phyloP scores from a whole-genome alignment of 495 filamentous ascomycete genomes.

The Cercophora sp. region DNA sequence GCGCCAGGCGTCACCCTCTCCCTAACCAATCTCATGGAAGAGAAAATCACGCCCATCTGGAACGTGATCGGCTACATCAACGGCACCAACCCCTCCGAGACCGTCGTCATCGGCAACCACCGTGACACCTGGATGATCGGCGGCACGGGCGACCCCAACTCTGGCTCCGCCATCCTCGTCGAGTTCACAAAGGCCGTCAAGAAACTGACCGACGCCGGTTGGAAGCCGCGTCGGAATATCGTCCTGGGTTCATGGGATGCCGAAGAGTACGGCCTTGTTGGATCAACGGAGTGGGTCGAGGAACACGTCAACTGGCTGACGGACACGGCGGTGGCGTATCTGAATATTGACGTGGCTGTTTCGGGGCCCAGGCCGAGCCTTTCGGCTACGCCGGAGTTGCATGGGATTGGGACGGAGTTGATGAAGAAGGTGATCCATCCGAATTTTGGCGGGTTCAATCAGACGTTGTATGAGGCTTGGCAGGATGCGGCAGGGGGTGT shows the following conservation, averaged over 20 bases:
- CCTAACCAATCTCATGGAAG: conserved; percentile 76
- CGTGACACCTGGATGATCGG: conserved; percentile 81
- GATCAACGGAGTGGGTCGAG: conserved; percentile 87
- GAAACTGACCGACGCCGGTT: conserved; percentile 66
- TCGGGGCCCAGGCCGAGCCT: conserved; percentile 70
- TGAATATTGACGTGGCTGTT: conserved; percentile 83
- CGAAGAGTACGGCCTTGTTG: conserved; percentile 80
- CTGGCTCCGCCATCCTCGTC: conserved; percentile 63
- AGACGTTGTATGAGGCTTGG: conserved; percentile 66
- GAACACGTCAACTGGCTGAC: conserved; percentile 79
- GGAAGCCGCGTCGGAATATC: conserved; percentile 79
- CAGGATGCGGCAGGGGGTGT: conserved; percentile 56
- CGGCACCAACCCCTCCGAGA: conserved; percentile 66
- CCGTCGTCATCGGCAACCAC: conserved; percentile 85
- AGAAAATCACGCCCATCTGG: conserved; percentile 77
- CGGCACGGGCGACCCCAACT: conserved; percentile 7
- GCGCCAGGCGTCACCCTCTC: conserved; percentile 67
- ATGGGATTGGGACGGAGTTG: conserved; percentile 62
- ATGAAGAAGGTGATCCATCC: conserved; percentile 61
- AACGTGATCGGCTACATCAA: conserved; percentile 86
- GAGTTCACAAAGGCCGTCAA: conserved; percentile 77
- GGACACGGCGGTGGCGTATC: conserved; percentile 68
- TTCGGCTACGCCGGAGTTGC: conserved; percentile 68
- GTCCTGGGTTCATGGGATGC: conserved; percentile 88
- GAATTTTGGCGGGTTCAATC: conserved; percentile 34